Evolutionary conservation across 2,329 filamentous ascomycete species (phyloP).

Genomic region (Epichloe gansuensis): DNA sequence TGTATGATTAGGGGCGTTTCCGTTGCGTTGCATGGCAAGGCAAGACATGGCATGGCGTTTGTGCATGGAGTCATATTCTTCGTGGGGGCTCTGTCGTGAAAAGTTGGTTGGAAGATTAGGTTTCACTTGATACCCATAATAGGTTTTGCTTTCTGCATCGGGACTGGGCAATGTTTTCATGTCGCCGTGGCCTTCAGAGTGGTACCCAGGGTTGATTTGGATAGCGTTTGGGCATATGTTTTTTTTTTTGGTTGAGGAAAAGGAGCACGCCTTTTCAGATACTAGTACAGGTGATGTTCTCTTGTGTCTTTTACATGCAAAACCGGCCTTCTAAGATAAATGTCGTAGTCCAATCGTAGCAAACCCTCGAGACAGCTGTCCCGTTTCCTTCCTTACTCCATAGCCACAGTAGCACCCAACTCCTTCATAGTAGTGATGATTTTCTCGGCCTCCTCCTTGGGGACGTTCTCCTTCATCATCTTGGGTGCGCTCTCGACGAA

Average conservation of each 20-base stretch:
- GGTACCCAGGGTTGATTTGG: neutral
- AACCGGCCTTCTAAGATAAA: constrained; percentile 20
- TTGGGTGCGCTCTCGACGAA: constrained; percentile 98
- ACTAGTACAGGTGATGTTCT: constrained; percentile 22
- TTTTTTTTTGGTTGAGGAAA: neutral
- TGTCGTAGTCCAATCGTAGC: constrained; percentile 11
- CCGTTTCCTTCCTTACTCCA: constrained; percentile 55
- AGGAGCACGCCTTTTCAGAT: constrained; percentile 14
- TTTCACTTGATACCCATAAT: constrained; percentile 18
- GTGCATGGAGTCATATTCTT: constrained; percentile 5
- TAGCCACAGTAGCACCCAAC: constrained; percentile 73
- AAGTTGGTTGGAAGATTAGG: constrained; percentile 8
- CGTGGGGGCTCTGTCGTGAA: neutral
- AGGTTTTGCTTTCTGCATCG: neutral
- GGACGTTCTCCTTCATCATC: constrained; percentile 96
- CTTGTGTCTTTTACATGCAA: constrained; percentile 21
- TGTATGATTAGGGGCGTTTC: neutral
- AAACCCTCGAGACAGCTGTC: neutral
- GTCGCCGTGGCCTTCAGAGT: neutral
- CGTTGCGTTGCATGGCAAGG: constrained; percentile 9
- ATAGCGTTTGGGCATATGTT: neutral
- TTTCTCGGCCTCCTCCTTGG: constrained; percentile 99
- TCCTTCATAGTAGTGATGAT: constrained; percentile 91
- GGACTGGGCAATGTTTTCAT: neutral
- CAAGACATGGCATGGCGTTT: constrained; percentile 17